phyloP scores from a whole-genome alignment of 371 early-diverging fungal species.

The Mortierella polycephala region DNA sequence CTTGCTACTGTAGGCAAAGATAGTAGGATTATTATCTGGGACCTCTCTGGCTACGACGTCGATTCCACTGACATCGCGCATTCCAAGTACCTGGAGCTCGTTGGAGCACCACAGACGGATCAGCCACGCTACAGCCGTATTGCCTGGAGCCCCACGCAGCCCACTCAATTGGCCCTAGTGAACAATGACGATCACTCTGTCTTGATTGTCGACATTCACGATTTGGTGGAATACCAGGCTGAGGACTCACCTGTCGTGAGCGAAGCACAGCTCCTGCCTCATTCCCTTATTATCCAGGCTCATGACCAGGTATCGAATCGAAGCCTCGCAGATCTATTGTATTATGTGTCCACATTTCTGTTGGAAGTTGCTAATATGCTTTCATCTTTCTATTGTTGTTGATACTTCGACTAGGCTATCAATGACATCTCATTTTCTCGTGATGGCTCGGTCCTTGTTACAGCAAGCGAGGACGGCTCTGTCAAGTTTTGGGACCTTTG shows the following conservation, averaged over 20 bases:
- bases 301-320: conserved; percentile 36
- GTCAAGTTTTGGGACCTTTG: conserved; percentile 51
- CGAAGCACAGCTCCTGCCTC: conserved; percentile 30
- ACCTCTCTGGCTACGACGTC: conserved; percentile 49
- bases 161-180: conserved; percentile 46
- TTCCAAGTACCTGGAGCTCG: conserved; percentile 38
- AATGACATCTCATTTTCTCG: conserved; percentile 56
- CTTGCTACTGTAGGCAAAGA: conserved; percentile 53
- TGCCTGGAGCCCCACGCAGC: conserved; percentile 38
- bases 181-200: conserved; percentile 53
- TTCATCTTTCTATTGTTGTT: too few species aligned
- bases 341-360: neutral
- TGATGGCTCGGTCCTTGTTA: conserved; percentile 55
- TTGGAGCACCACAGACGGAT: conserved; percentile 32
- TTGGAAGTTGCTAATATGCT: neutral
- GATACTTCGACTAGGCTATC: conserved; percentile 35
- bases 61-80: conserved; percentile 51
- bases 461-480: conserved; percentile 56
- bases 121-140: conserved; percentile 40
- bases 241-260: conserved; percentile 18
- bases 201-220: conserved; percentile 36
- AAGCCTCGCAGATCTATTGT: neutral
- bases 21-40: conserved; percentile 56
- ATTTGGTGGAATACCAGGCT: conserved; percentile 19
- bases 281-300: conserved; percentile 40